Conservation (phyloP, 176 grass and related monocot species). For the Musa troglodytarum region DNA sequence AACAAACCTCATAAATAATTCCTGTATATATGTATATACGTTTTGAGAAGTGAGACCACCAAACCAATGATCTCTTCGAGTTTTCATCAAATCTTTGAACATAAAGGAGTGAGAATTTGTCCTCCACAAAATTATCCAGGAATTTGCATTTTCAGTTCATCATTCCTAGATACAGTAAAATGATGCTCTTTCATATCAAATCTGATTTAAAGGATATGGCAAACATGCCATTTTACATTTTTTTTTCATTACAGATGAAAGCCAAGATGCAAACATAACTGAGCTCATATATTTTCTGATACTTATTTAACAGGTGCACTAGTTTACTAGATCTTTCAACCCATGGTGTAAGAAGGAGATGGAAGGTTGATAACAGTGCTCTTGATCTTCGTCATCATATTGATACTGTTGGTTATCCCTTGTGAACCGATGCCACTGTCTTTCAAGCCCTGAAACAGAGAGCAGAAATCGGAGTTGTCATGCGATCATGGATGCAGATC, state of each 20-base stretch:
- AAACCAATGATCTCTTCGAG: too few species aligned
- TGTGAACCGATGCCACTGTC: slow-evolving; percentile 98
- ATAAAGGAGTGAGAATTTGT: too few species aligned
- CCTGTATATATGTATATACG: too few species aligned
- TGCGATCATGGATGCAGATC: neutral
- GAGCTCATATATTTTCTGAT: slow-evolving; percentile 1
- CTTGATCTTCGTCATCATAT: slow-evolving; percentile 99
- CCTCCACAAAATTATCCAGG: too few species aligned
- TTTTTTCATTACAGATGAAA: neutral
- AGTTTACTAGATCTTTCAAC: slow-evolving; percentile 29
- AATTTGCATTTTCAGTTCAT: too few species aligned
- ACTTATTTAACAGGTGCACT: slow-evolving; percentile 23
- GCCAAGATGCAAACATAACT: neutral
- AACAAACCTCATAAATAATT: too few species aligned
- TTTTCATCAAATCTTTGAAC: too few species aligned
- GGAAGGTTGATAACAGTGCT: slow-evolving; percentile 93
- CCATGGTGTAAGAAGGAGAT: slow-evolving; percentile 85
- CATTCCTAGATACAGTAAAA: neutral
- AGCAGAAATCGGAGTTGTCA: neutral
- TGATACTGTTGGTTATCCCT: slow-evolving; percentile 97
- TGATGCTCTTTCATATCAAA: neutral
- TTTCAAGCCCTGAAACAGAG: slow-evolving; percentile 60
- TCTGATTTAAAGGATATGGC: neutral
- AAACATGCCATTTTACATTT: neutral
- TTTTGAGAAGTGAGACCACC: too few species aligned